Base-by-base conservation (phyloP, 2,329 filamentous ascomycete species). In the Neofusicoccum cordaticola region DNA sequence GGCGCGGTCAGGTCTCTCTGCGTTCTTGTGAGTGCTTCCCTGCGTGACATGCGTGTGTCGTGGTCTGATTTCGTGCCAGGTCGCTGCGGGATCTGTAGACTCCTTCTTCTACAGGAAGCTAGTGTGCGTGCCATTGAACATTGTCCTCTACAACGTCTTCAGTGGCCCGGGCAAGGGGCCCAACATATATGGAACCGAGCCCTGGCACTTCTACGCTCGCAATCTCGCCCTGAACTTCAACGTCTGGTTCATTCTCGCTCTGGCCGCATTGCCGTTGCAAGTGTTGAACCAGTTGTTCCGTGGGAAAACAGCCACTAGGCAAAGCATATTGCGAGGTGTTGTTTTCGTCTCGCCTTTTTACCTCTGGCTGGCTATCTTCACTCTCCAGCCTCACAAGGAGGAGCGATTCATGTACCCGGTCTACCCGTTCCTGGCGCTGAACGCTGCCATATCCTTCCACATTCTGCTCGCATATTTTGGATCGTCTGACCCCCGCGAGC, bases 331-430 rank as follows among this genome's bases (percentile, higher is more conserved):
- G 63, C 88, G 93, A 41, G 91, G 89, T 9, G 72, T 96, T 53
- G 86, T 94, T 19, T 92, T 97, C 69, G 82, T 94, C 62, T 80
- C 86, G 0, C 95, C 95, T 0, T 96, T 98, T 77, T 99, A 98
- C 75, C 84, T 97, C 73, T 99, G 95, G 95, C 84, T 99, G 34
- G 86, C 80, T 3, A 95, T 98, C 67, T 98, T 99, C 79, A 94
- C 91, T 0, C 75, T 90, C 8, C 95, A 99, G 74, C 92, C 95
- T 15, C 95, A 99, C 80, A 99, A 99, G 73, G 95, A 99, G 76
- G 95, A 99, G 78, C 85, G 95, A 6, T 99, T 99, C 81, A 98
- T 99, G 93, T 99, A 97, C 72, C 95, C 95, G 0, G 91, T 88
- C 2, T 99, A 99, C 72, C 95, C 95, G 0, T 92, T 94, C 68